Percentiles rank a stretch among this genome's conserved stretches.
Conservation (phyloP, 257 asterid genomes). For the Oldenlandia corymbosa region DNA sequence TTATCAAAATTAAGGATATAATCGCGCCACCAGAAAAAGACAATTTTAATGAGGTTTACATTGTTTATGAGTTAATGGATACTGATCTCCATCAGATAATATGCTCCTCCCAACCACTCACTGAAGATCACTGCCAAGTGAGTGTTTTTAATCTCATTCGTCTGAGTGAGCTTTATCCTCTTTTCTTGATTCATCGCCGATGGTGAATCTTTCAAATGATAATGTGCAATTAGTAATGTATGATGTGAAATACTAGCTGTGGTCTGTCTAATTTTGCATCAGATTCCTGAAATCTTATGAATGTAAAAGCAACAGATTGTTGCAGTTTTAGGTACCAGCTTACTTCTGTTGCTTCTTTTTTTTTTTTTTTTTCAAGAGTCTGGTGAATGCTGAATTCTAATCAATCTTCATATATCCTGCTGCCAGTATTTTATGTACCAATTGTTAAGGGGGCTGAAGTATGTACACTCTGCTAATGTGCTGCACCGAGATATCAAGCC, state of each 20-base stretch:
- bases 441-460: slow-evolving; percentile 30
- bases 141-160: not conserved
- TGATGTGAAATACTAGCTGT: not conserved
- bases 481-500: slow-evolving; percentile 33
- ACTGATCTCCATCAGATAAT: slow-evolving; percentile 90
- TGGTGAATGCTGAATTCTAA: not conserved
- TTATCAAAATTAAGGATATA: slow-evolving; percentile 73
- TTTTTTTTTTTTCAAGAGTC: not conserved
- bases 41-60: slow-evolving; percentile 69
- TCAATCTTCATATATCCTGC: not conserved
- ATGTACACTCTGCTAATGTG: slow-evolving; percentile 35
- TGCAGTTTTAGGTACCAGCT: not conserved
- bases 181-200: not conserved
- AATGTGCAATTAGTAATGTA: not conserved
- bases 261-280: not conserved
- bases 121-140: slow-evolving; percentile 90
- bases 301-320: not conserved
- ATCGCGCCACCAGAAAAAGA: slow-evolving; percentile 58
- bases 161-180: not conserved
- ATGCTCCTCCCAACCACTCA: slow-evolving; percentile 65
- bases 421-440: slow-evolving; percentile 33
- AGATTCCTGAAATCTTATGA: not conserved
- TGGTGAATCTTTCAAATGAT: not conserved
- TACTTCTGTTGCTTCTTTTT: not conserved
- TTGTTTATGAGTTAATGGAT: slow-evolving; percentile 80